Conservation (phyloP, 1,284 basidiomycete genomes). For the Puccinia triticina region DNA sequence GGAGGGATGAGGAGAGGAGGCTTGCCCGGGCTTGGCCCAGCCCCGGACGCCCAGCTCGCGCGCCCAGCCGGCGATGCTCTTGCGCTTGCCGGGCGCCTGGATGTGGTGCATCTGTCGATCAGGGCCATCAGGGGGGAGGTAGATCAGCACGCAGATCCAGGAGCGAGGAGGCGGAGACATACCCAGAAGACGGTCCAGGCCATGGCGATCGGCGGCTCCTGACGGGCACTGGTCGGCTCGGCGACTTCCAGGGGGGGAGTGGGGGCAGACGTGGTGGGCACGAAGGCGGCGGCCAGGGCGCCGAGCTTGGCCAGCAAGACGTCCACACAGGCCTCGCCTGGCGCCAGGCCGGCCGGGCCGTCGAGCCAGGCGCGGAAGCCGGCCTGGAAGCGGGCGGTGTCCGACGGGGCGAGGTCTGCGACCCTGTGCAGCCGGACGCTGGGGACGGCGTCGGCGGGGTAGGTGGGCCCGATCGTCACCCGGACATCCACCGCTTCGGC, state of each 20-base stretch:
- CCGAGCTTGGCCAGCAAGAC: neutral
- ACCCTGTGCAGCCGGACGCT: no score
- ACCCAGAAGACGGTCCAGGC: conserved; percentile 45
- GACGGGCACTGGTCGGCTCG: neutral
- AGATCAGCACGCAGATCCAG: no score
- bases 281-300: neutral
- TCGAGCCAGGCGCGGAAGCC: no score
- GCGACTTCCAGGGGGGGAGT: no score
- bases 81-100: conserved; percentile 34
- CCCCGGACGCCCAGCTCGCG: conserved; percentile 25
- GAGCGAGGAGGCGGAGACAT: neutral
- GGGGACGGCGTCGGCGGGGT: neutral
- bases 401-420: no score
- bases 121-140: no score
- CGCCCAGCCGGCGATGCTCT: conserved; percentile 30
- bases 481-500: neutral
- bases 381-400: no score
- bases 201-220: neutral
- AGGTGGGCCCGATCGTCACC: neutral
- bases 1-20: neutral
- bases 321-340: conserved; percentile 26
- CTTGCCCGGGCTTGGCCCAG: conserved; percentile 38
- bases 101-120: conserved; percentile 31
- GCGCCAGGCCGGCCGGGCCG: neutral
- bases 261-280: neutral